phyloP scores from a whole-genome alignment of 1,284 basidiomycete genomes.

The Inonotus obliquus region DNA sequence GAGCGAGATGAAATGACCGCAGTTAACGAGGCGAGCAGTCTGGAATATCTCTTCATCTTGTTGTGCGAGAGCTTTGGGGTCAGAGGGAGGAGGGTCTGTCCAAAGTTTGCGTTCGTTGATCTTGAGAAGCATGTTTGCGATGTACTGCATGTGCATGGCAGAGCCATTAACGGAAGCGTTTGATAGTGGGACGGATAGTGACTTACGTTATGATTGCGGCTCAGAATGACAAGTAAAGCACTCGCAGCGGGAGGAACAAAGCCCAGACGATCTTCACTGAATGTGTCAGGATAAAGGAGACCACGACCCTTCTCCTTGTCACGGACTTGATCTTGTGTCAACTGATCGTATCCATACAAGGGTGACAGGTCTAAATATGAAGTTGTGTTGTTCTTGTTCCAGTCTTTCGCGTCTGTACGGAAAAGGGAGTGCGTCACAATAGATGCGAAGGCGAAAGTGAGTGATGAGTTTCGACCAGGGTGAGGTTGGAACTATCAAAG shows the following conservation, averaged over 20 bases:
- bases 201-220: conserved; percentile 25
- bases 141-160: conserved; percentile 37
- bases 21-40: conserved; percentile 47
- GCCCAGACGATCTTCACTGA: conserved; percentile 44
- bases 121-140: conserved; percentile 46
- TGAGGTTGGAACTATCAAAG: conserved; percentile 28
- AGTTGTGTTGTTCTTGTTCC: conserved; percentile 47
- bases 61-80: conserved; percentile 25
- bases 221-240: conserved; percentile 33
- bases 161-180: conserved; percentile 21
- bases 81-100: conserved; percentile 32
- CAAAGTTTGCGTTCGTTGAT: conserved; percentile 45
- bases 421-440: conserved; percentile 45
- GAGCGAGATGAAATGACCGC: conserved; percentile 40
- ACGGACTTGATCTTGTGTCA: conserved; percentile 35
- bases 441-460: conserved; percentile 45
- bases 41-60: conserved; percentile 56
- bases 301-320: conserved; percentile 39
- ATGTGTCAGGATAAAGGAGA: conserved; percentile 39
- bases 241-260: conserved; percentile 34
- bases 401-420: conserved; percentile 34
- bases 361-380: conserved; percentile 48
- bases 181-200: background rate
- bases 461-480: conserved; percentile 42
- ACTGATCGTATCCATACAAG: conserved; percentile 33